These are phyloP conservation scores for Avena sativa DNA, from an alignment of 176 grass and related monocot genomes.

Conservation along the genomic window DNA sequence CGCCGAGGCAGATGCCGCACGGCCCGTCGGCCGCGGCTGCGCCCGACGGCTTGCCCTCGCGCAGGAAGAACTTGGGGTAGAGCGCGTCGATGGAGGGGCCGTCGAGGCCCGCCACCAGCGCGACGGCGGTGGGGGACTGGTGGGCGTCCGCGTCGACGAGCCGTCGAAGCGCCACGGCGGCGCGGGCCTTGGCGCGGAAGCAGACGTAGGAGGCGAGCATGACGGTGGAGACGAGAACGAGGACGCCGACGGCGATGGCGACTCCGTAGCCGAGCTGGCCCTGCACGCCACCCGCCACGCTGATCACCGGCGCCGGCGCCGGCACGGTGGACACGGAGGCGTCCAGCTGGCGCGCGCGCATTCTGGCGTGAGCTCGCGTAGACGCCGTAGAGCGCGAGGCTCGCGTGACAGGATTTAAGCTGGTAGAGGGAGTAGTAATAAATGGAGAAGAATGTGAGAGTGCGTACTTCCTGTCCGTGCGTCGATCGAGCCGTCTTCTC, in stretches of 20 bases:
- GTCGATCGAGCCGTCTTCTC: background rate
- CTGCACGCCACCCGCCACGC: slow-evolving; percentile 31
- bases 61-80: slow-evolving; percentile 64
- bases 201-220: slow-evolving; percentile 80
- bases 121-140: background rate
- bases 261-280: slow-evolving; percentile 76
- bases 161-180: background rate
- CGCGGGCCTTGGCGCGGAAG: slow-evolving; percentile 59
- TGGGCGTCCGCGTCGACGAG: background rate
- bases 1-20: slow-evolving; percentile 74
- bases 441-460: background rate
- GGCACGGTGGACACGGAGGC: background rate
- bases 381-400: background rate
- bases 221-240: slow-evolving; percentile 80
- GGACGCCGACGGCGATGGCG: slow-evolving; percentile 70
- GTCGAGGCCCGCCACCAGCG: slow-evolving; percentile 49
- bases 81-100: slow-evolving; percentile 59
- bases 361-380: background rate
- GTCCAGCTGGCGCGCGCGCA: background rate
- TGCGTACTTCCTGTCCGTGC: background rate
- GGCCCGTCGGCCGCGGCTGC: background rate
- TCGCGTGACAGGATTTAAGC: slow-evolving; percentile 13
- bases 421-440: background rate
- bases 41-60: background rate
- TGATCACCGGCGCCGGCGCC: background rate